phyloP scores from a whole-genome alignment of 768 basidiomycete genomes.

The Russula abietina region DNA sequence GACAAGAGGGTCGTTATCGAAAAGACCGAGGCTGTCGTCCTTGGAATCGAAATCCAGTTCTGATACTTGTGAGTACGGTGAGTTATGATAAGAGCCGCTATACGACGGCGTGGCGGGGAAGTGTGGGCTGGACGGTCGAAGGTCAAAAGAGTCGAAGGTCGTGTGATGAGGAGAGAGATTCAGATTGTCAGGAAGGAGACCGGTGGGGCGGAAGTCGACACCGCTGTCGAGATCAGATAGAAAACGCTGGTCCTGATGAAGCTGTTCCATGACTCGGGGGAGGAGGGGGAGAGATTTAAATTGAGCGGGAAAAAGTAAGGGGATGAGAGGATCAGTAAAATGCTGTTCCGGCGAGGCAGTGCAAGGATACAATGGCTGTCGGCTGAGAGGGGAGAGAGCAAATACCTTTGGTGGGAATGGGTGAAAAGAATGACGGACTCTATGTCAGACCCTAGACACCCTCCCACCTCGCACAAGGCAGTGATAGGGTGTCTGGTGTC shows the following conservation, averaged over 20 bases:
- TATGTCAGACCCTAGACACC: not conserved
- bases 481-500: not conserved
- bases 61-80: conserved; percentile 61
- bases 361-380: not conserved
- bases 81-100: conserved; percentile 64
- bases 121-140: conserved; percentile 33
- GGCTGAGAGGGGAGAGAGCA: not conserved
- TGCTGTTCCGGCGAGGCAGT: conserved; percentile 19
- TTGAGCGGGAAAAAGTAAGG: not conserved
- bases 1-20: conserved; percentile 34
- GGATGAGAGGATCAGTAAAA: conserved; percentile 4
- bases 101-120: conserved; percentile 51
- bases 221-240: conserved; percentile 19
- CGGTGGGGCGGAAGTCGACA: conserved; percentile 11
- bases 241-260: conserved; percentile 21
- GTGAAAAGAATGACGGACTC: not conserved
- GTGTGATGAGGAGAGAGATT: conserved; percentile 34
- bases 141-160: conserved; percentile 31
- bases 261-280: conserved; percentile 14
- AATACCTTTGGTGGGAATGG: not conserved
- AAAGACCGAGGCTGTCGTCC: conserved; percentile 44
- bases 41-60: conserved; percentile 44
- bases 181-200: conserved; percentile 25
- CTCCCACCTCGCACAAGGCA: not conserved
- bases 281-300: conserved; percentile 8